phyloP scores from a whole-genome alignment of 805 yeast species.

The Saturnispora bothae region DNA sequence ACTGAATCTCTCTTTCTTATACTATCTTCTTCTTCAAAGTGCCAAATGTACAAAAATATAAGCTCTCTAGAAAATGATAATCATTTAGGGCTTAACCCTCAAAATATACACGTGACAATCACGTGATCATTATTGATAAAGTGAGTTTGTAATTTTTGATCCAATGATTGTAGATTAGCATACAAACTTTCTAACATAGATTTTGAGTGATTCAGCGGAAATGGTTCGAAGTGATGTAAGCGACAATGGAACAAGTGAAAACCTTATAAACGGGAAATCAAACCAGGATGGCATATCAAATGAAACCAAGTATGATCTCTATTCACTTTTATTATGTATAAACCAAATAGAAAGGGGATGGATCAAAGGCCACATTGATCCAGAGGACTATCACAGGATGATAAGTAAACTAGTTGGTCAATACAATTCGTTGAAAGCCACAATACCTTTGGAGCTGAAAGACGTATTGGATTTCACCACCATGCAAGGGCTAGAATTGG shows the following conservation, averaged over 20 bases:
- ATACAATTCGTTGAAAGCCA: constrained; percentile 4
- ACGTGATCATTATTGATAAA: neutral
- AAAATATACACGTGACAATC: neutral
- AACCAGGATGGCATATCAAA: too few species aligned
- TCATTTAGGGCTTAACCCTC: neutral
- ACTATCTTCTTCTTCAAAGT: neutral
- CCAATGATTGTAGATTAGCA: too few species aligned
- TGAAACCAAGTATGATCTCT: constrained; percentile 3
- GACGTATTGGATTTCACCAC: neutral
- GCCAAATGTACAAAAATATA: too few species aligned
- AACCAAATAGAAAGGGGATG: constrained; percentile 8
- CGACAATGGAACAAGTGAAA: too few species aligned
- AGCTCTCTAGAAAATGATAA: too few species aligned
- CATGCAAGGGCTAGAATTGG: constrained; percentile 3
- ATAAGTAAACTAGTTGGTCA: constrained; percentile 1
- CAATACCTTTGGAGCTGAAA: constrained; percentile 4
- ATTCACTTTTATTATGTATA: constrained; percentile 2
- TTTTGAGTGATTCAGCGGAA: too few species aligned
- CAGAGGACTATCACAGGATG: neutral
- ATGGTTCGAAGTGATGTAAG: too few species aligned
- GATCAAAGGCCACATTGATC: constrained; percentile 5
- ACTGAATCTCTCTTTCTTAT: too few species aligned
- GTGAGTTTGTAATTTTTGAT: too few species aligned
- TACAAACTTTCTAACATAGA: too few species aligned
- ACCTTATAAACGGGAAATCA: too few species aligned